Conservation (phyloP, 1,284 basidiomycete species). For the Cerrena zonata region DNA sequence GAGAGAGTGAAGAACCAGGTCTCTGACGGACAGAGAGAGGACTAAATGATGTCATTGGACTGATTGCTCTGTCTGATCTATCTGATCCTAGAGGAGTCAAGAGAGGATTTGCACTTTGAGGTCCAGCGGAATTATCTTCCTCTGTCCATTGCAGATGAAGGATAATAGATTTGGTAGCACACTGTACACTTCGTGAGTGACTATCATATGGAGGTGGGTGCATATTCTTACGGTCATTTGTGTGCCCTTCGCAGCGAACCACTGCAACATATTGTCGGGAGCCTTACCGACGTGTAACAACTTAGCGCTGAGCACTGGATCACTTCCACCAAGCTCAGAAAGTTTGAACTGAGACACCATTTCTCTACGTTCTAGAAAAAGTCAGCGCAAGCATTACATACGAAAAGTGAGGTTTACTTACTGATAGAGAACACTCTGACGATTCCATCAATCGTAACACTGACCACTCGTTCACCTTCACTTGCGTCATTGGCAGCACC, state of each 20-base stretch:
- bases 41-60: slow-evolving; percentile 20
- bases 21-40: slow-evolving; percentile 29
- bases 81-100: slow-evolving; percentile 16
- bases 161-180: slow-evolving; percentile 83
- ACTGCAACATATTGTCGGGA: slow-evolving; percentile 81
- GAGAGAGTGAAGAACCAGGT: slow-evolving; percentile 39
- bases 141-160: slow-evolving; percentile 86
- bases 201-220: no score
- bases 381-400: not conserved
- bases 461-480: slow-evolving; percentile 75
- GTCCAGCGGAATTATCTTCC: slow-evolving; percentile 39
- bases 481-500: slow-evolving; percentile 35
- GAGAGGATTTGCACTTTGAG: slow-evolving; percentile 9
- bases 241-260: slow-evolving; percentile 86
- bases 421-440: slow-evolving; percentile 86
- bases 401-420: slow-evolving; percentile 31
- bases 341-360: slow-evolving; percentile 90
- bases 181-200: no score
- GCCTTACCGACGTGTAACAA: slow-evolving; percentile 71
- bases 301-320: slow-evolving; percentile 59
- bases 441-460: slow-evolving; percentile 88
- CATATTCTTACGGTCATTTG: slow-evolving; percentile 84
- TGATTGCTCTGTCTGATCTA: slow-evolving; percentile 14
- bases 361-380: slow-evolving; percentile 55
- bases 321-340: slow-evolving; percentile 67